Percentiles rank a stretch among this genome's conserved stretches.
phyloP scores from a whole-genome alignment of 2,329 filamentous ascomycete genomes.

The Aspergillus fischeri region DNA sequence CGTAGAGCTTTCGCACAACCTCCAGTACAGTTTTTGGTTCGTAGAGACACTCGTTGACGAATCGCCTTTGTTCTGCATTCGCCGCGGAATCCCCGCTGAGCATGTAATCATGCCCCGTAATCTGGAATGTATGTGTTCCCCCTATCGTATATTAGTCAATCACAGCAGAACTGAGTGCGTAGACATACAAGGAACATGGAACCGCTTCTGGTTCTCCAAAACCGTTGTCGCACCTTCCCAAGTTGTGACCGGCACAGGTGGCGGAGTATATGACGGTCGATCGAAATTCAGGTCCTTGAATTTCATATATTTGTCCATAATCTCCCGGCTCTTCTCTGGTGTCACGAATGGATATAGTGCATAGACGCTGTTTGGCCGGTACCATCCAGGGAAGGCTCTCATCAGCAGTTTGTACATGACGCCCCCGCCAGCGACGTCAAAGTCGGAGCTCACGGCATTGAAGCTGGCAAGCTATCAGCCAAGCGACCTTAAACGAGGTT shows the following conservation, averaged over 20 bases:
- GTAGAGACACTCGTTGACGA: slow-evolving; percentile 2
- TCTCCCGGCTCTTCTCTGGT: neutral
- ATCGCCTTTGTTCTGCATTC: neutral
- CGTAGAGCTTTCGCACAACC: slow-evolving; percentile 1
- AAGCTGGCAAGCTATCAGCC: neutral
- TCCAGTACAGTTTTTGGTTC: neutral
- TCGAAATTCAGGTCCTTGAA: neutral
- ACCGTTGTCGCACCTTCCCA: slow-evolving; percentile 1
- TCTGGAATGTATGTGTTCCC: slow-evolving; percentile 3
- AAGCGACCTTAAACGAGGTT: neutral
- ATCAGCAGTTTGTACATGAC: slow-evolving; percentile 6
- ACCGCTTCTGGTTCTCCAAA: neutral
- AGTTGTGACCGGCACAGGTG: neutral
- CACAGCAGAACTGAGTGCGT: neutral
- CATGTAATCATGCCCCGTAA: slow-evolving; percentile 4
- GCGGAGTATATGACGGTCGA: neutral
- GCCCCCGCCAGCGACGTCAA: slow-evolving; percentile 2
- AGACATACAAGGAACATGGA: slow-evolving; percentile 3
- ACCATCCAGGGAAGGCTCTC: slow-evolving; percentile 4
- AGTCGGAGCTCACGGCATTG: neutral
- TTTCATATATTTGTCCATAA: neutral
- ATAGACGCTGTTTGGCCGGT: slow-evolving; percentile 6
- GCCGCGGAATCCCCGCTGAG: neutral
- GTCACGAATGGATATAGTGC: slow-evolving; percentile 4
- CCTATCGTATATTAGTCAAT: neutral